A percentile compares a stretch with the other conserved stretches of the same genome.
Evolutionary conservation across 495 filamentous ascomycete species (phyloP).

Genomic region (Neurospora sp.): DNA sequence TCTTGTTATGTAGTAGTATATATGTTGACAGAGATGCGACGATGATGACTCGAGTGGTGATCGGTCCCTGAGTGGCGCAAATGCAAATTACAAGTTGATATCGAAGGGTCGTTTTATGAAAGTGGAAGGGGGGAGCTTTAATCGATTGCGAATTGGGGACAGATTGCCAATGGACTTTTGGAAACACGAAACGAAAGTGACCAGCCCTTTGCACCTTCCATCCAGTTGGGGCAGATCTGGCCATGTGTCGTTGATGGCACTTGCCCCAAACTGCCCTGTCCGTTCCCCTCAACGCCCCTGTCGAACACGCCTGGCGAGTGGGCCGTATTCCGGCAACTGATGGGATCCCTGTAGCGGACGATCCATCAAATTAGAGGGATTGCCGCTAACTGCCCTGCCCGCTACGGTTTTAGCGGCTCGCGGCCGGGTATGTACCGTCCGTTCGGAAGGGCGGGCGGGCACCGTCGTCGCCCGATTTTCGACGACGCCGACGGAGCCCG

Average conservation of each 20-base stretch:
- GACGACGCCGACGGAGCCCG: neutral
- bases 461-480: neutral
- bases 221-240: constrained; percentile 8
- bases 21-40: neutral
- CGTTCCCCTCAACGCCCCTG: neutral
- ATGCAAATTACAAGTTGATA: neutral
- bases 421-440: neutral
- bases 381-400: neutral
- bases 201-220: no score
- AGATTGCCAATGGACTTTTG: constrained; percentile 14
- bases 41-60: neutral
- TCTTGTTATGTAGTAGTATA: neutral
- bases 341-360: neutral
- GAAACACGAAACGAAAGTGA: neutral
- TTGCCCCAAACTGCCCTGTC: neutral
- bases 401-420: neutral
- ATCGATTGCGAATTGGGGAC: constrained; percentile 12
- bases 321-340: neutral
- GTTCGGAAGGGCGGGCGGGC: neutral
- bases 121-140: neutral
- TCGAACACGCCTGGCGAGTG: neutral
- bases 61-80: neutral
- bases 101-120: neutral
- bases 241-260: constrained; percentile 14
- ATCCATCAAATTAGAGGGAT: neutral